These are phyloP conservation scores for Hanseniaspora guilliermondii DNA, from an alignment of 805 yeast species.

Conservation along the genomic window DNA sequence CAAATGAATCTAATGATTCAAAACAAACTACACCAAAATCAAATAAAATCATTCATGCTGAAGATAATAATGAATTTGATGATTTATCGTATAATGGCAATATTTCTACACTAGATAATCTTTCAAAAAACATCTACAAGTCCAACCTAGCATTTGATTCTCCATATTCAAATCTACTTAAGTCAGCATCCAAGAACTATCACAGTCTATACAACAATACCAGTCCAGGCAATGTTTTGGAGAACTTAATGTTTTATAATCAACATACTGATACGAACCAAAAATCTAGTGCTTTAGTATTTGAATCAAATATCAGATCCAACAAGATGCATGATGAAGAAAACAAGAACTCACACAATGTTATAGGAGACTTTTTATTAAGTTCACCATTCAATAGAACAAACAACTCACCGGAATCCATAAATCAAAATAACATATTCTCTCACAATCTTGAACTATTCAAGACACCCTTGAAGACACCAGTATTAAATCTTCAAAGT, in stretches of 20 bases:
- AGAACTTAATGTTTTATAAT: neutral
- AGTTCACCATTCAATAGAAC: conserved; percentile 6
- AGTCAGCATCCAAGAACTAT: conserved; percentile 8
- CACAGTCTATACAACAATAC: neutral
- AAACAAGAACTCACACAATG: neutral
- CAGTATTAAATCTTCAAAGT: neutral
- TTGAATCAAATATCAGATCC: conserved; percentile 7
- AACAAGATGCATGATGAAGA: neutral
- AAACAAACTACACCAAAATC: neutral
- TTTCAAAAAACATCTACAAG: neutral
- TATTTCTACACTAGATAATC: neutral
- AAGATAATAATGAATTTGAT: neutral
- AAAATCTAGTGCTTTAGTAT: neutral
- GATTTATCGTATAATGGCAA: neutral
- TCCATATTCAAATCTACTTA: conserved; percentile 2
- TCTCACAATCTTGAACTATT: conserved; percentile 1
- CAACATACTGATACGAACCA: neutral
- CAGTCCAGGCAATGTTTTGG: neutral
- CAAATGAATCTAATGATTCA: neutral
- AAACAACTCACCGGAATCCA: neutral
- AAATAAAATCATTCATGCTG: neutral
- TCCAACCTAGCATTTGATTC: neutral
- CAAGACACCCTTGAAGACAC: conserved; percentile 10
- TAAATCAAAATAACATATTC: neutral
- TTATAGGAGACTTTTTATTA: conserved; percentile 4